phyloP scores from a whole-genome alignment of 768 basidiomycete species.

The Pisolithus orientalis region DNA sequence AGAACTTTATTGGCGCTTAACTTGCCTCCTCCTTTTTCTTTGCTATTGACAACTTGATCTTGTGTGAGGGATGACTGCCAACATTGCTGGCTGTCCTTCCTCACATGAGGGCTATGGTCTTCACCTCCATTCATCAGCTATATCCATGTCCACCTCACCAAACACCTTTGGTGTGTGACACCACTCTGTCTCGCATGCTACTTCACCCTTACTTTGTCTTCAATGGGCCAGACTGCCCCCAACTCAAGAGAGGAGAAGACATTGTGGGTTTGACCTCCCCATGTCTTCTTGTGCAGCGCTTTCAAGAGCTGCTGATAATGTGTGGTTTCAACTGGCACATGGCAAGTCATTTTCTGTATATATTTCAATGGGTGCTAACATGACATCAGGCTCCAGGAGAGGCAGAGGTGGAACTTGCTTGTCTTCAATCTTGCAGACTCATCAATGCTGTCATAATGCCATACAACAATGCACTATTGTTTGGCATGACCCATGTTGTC shows the following conservation, averaged over 20 bases:
- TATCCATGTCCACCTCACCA: too few relatives aligned
- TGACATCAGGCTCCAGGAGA: slow-evolving; percentile 1
- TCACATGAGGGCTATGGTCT: too few relatives aligned
- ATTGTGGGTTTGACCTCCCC: slow-evolving; percentile 12
- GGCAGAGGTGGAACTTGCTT: slow-evolving; percentile 4
- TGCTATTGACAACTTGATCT: too few relatives aligned
- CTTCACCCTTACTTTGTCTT: slow-evolving; percentile 44
- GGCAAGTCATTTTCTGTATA: slow-evolving; percentile 5
- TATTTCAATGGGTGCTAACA: not conserved
- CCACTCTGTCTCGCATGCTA: slow-evolving; percentile 31
- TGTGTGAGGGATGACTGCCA: too few relatives aligned
- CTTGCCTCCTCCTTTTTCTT: too few relatives aligned
- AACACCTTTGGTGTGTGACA: too few relatives aligned
- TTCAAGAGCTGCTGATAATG: slow-evolving; percentile 29
- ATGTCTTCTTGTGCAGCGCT: slow-evolving; percentile 10
- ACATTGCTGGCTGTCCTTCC: too few relatives aligned
- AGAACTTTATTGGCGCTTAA: too few relatives aligned
- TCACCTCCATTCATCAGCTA: too few relatives aligned
- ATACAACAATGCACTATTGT: slow-evolving; percentile 1
- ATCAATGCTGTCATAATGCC: not conserved
- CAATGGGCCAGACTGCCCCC: slow-evolving; percentile 41
- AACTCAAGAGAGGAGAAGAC: slow-evolving; percentile 33
- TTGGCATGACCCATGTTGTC: not conserved
- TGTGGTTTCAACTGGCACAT: slow-evolving; percentile 35
- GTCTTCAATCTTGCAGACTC: not conserved